Conservation (phyloP, 345 rosid species). For the Melaleuca quinquenervia region DNA sequence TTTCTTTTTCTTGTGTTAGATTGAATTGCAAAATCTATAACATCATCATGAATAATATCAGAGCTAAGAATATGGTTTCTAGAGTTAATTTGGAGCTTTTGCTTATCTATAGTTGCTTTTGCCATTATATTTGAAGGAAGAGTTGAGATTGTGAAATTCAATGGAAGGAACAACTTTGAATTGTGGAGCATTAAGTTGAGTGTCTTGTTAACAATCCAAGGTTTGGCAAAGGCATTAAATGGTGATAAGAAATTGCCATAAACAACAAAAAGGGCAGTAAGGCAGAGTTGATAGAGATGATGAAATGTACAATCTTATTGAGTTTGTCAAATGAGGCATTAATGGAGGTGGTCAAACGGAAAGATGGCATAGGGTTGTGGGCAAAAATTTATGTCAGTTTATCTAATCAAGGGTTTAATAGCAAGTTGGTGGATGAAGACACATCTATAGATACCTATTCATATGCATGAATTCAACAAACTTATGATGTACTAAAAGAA, state of each 20-base stretch:
- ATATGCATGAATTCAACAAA: not conserved
- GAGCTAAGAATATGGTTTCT: not conserved
- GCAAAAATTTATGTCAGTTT: not conserved
- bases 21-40: not conserved
- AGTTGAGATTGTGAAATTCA: not conserved
- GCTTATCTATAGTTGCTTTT: not conserved
- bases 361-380: not conserved
- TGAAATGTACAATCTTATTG: not conserved
- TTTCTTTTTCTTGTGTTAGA: not conserved
- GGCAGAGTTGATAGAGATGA: not conserved
- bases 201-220: not conserved
- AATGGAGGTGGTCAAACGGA: not conserved
- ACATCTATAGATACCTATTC: not conserved
- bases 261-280: not conserved
- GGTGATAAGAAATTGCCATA: not conserved
- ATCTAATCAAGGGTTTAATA: not conserved
- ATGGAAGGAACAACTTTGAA: not conserved
- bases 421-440: not conserved
- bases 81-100: not conserved
- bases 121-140: not conserved
- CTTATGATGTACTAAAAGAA: not conserved
- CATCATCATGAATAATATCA: not conserved
- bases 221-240: not conserved
- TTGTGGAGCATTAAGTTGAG: not conserved
- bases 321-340: not conserved